Evolutionary conservation across 345 rosid species (phyloP).

Genomic region (Gossypium stocksii): DNA sequence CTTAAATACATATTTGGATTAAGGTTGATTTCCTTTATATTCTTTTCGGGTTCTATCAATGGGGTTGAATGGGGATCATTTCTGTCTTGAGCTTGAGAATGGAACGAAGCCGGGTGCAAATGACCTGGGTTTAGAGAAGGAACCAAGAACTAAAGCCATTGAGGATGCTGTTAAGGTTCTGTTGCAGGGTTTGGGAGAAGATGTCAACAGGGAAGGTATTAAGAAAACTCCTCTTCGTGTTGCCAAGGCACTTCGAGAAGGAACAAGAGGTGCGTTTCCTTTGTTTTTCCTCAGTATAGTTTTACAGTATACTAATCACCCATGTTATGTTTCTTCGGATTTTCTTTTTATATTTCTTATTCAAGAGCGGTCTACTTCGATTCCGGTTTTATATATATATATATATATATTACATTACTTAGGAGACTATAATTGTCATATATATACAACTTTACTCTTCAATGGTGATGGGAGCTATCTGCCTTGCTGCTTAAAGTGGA

Average conservation of each 20-base stretch:
- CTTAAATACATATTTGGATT: neutral
- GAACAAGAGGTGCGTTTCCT: constrained; percentile 58
- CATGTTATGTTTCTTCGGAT: neutral
- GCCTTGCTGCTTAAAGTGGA: neutral
- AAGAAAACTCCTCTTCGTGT: constrained; percentile 91
- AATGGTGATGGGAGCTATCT: too few relatives aligned
- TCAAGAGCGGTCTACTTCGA: too few relatives aligned
- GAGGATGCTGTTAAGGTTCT: constrained; percentile 77
- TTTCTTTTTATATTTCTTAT: too few relatives aligned
- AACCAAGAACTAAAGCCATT: constrained; percentile 65
- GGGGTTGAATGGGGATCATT: constrained; percentile 83
- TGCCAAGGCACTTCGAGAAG: constrained; percentile 84
- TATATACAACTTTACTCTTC: too few relatives aligned
- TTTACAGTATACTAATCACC: neutral
- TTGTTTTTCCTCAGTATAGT: neutral
- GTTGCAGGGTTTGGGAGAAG: constrained; percentile 75
- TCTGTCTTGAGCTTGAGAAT: constrained; percentile 48
- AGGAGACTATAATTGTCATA: too few relatives aligned
- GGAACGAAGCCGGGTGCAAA: constrained; percentile 42
- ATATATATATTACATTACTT: too few relatives aligned
- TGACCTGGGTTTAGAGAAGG: constrained; percentile 46
- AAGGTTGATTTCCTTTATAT: constrained; percentile 15
- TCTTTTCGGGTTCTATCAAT: constrained; percentile 36
- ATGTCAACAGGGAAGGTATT: constrained; percentile 79
- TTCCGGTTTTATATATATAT: too few relatives aligned